Evolutionary conservation across 2,329 filamentous ascomycete species (phyloP).

Genomic region (Aspergillus tubingensis): DNA sequence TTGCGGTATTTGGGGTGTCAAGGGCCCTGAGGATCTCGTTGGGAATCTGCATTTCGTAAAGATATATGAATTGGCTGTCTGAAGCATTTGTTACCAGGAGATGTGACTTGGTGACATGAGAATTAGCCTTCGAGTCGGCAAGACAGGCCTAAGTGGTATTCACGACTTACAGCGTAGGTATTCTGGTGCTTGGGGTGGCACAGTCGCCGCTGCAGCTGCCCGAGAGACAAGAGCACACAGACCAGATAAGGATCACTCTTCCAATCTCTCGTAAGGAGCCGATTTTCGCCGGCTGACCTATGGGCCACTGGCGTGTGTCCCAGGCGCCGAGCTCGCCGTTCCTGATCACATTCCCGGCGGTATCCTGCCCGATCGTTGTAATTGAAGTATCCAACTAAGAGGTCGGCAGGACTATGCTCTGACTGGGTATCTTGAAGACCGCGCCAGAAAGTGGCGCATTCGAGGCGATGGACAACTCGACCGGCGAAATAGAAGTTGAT

Average conservation of each 20-base stretch:
- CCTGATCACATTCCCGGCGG: neutral
- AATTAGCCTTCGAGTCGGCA: neutral
- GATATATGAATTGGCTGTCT: slow-evolving; percentile 12
- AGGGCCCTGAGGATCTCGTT: slow-evolving; percentile 11
- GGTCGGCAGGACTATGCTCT: neutral
- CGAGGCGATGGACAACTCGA: slow-evolving; percentile 11
- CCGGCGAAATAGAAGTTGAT: slow-evolving; percentile 15
- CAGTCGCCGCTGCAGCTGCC: slow-evolving; percentile 16
- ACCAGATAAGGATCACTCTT: slow-evolving; percentile 19
- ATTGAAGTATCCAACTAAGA: slow-evolving; percentile 14
- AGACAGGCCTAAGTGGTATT: neutral
- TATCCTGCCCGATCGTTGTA: slow-evolving; percentile 11
- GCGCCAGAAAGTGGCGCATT: slow-evolving; percentile 11
- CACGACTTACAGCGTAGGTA: slow-evolving; percentile 11
- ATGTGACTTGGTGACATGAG: slow-evolving; percentile 10
- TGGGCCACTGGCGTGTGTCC: too few species aligned
- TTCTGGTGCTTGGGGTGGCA: neutral
- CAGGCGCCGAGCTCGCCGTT: too few species aligned
- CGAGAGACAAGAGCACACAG: slow-evolving; percentile 18
- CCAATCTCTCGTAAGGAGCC: slow-evolving; percentile 11
- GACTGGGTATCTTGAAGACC: neutral
- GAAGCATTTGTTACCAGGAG: slow-evolving; percentile 12
- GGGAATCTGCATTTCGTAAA: slow-evolving; percentile 16
- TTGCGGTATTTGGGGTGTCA: slow-evolving; percentile 3
- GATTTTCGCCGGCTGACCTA: too few species aligned